phyloP scores from a whole-genome alignment of 148 eudicot species.

The Spergularia marina region DNA sequence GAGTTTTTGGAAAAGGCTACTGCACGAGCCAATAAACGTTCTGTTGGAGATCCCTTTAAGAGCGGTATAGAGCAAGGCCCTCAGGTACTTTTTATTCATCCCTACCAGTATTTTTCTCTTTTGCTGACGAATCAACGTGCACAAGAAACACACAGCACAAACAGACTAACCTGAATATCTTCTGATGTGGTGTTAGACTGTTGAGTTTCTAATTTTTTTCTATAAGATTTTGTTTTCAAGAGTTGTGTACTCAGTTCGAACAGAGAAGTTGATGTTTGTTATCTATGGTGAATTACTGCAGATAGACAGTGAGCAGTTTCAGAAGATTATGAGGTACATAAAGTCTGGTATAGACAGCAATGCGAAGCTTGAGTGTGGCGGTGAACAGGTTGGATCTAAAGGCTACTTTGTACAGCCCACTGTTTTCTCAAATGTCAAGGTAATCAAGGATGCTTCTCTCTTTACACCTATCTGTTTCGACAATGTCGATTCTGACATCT shows the following conservation, averaged over 20 bases:
- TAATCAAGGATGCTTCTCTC: conserved; percentile 24
- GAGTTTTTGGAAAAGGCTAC: conserved; percentile 89
- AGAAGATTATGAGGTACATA: conserved; percentile 75
- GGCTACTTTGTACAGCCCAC: conserved; percentile 91
- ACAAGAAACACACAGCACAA: too few species aligned
- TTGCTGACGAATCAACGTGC: background rate
- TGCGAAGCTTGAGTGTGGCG: conserved; percentile 95
- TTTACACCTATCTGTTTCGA: background rate
- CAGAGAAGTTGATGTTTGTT: background rate
- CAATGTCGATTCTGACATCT: background rate
- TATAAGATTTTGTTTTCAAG: too few species aligned
- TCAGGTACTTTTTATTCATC: conserved; percentile 46
- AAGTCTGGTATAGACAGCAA: conserved; percentile 69
- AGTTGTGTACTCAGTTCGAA: too few species aligned
- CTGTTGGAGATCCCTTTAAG: conserved; percentile 93
- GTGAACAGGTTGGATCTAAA: conserved; percentile 62
- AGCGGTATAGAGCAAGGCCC: conserved; percentile 94
- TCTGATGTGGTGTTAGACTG: too few species aligned
- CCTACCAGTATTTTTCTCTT: background rate
- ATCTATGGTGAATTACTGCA: conserved; percentile 22
- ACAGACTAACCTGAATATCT: too few species aligned
- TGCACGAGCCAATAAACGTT: conserved; percentile 71
- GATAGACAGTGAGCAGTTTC: conserved; percentile 82
- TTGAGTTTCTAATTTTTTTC: too few species aligned
- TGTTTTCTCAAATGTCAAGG: conserved; percentile 89